Evolutionary conservation across 495 filamentous ascomycete species (phyloP).

Genomic region (Hypoxylon perforatum): DNA sequence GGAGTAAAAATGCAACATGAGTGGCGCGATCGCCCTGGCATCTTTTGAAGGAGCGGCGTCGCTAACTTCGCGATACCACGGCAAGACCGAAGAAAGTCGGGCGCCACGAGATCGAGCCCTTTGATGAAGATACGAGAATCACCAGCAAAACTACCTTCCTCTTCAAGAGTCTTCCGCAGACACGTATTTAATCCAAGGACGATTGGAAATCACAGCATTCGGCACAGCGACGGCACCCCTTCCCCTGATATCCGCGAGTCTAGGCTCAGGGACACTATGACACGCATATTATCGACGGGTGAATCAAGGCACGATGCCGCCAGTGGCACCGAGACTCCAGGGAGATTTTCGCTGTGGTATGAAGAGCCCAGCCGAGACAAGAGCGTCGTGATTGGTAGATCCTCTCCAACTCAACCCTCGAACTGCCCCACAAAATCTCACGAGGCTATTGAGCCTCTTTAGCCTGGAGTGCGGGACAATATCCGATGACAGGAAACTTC

Average conservation of each 20-base stretch:
- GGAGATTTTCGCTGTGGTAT: constrained; percentile 12
- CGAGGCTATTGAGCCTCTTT: constrained; percentile 47
- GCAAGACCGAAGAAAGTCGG: constrained; percentile 19
- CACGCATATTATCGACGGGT: constrained; percentile 25
- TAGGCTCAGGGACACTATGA: constrained; percentile 28
- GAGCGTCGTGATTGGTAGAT: constrained; percentile 27
- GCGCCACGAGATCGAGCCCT: constrained; percentile 16
- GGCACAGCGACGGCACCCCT: constrained; percentile 21
- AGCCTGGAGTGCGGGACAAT: constrained; percentile 43
- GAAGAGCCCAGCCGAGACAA: constrained; percentile 15
- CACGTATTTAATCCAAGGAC: constrained; percentile 16
- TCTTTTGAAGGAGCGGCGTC: neutral
- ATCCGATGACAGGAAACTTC: constrained; percentile 41
- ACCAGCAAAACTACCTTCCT: constrained; percentile 39
- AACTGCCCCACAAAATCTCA: constrained; percentile 31
- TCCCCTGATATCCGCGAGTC: constrained; percentile 23
- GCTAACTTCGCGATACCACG: constrained; percentile 4
- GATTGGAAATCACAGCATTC: constrained; percentile 24
- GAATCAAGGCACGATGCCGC: constrained; percentile 16
- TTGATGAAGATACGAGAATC: constrained; percentile 12
- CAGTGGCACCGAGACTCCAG: constrained; percentile 8
- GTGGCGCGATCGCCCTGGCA: constrained; percentile 3
- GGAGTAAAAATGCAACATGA: neutral
- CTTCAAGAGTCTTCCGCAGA: constrained; percentile 39
- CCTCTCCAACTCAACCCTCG: constrained; percentile 19